Base-by-base conservation (phyloP, 2,329 filamentous ascomycete genomes). In the Aspergillus hortae region DNA sequence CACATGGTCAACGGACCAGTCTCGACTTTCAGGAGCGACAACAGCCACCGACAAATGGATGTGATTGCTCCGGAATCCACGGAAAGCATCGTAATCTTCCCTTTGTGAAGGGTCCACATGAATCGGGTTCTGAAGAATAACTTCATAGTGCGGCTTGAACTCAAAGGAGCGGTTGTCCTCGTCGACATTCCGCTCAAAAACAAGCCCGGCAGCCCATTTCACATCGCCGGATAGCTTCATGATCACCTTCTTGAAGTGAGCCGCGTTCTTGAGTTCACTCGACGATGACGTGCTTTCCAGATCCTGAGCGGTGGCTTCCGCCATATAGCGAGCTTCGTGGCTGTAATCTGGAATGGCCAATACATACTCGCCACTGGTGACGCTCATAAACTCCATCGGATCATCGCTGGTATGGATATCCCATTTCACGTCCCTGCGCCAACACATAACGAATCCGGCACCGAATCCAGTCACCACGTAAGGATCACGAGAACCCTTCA, bases 181-280 rank as follows among this genome's bases (percentile, higher is more conserved):
- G 42, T 85, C 82, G 27, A 92, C 78, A 57, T 92, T 89, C 43
- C 88, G 85, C 71, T 99, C 94, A 66, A 99, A 99, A 46, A 95
- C 89, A 36, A 99, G 77, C 0, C 94, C 95, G 12, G 89, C 86
- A 65, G 92, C 81, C 89, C 91, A 96, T 70, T 90, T 88, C 1
- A 99, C 94, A 65, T 94, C 95, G 12, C 94, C 94, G 3, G 94
- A 97, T 11, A 99, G 80, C 72, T 99, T 99, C 92, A 99, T 97
- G 47, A 96, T 84, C 3, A 97, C 94, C 73, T 99, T 99, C 72
- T 96, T 96, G 79, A 99, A 99, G 0, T 86, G 80, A n/a, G 91
- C 88, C 2, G 87, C 85, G 33, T 87, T 83, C 61, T 85, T 89
- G 63, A 81, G 51, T 59, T 80, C 85, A 53, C 85, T 87, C 12